These are phyloP conservation scores for Scutellaria minor DNA, from an alignment of 257 asterid genomes.

Conservation along the genomic window DNA sequence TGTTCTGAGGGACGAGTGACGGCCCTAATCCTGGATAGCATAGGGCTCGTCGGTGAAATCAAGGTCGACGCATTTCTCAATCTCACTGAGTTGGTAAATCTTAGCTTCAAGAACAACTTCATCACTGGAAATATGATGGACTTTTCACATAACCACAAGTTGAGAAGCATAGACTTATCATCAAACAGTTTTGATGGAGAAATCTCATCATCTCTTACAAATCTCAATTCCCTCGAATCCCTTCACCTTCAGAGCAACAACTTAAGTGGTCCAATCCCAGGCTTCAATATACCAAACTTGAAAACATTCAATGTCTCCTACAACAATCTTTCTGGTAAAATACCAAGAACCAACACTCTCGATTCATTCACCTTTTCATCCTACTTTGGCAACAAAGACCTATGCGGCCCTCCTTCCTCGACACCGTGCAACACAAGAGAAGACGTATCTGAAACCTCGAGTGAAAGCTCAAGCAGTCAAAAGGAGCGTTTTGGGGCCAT, in stretches of 20 bases:
- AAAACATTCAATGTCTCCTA: slow-evolving; percentile 56
- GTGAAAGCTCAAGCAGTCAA: slow-evolving; percentile 11
- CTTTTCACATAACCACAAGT: slow-evolving; percentile 48
- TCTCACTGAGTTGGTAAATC: slow-evolving; percentile 52
- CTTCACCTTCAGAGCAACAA: slow-evolving; percentile 64
- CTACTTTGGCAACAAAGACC: slow-evolving; percentile 42
- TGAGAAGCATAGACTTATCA: slow-evolving; percentile 56
- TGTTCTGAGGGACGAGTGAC: slow-evolving; percentile 67
- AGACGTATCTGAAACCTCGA: slow-evolving; percentile 27
- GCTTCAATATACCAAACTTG: slow-evolving; percentile 53
- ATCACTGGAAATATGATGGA: slow-evolving; percentile 59
- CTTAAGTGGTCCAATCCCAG: slow-evolving; percentile 55
- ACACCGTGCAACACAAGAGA: slow-evolving; percentile 14
- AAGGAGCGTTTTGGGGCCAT: slow-evolving; percentile 25
- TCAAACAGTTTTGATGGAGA: slow-evolving; percentile 54
- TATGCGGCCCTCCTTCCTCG: slow-evolving; percentile 45
- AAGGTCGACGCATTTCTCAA: slow-evolving; percentile 46
- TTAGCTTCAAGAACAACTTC: slow-evolving; percentile 65
- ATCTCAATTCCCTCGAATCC: slow-evolving; percentile 48
- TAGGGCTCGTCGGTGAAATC: slow-evolving; percentile 55
- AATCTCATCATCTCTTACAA: slow-evolving; percentile 52
- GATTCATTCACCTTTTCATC: slow-evolving; percentile 44
- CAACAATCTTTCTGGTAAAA: slow-evolving; percentile 60
- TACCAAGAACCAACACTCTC: slow-evolving; percentile 57
- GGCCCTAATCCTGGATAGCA: slow-evolving; percentile 52